Percentiles rank a stretch among this genome's conserved stretches.
Evolutionary conservation across 495 filamentous ascomycete species (phyloP).

Genomic region (Trichoderma orchidacearum): DNA sequence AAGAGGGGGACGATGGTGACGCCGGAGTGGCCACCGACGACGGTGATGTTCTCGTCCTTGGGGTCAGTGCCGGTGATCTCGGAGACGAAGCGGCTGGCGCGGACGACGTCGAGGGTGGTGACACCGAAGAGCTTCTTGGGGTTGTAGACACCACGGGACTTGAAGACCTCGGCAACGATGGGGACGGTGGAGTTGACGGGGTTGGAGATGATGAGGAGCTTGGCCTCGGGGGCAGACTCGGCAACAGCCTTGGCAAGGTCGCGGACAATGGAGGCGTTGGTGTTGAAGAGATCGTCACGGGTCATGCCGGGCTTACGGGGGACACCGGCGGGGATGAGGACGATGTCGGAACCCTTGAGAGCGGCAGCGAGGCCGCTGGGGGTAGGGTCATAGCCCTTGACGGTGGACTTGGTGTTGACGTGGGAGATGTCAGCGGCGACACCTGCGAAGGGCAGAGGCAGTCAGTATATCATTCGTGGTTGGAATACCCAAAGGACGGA

Average conservation of each 20-base stretch:
- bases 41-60: constrained; percentile 80
- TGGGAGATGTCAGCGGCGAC: constrained; percentile 95
- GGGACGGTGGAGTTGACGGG: constrained; percentile 99
- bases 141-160: constrained; percentile 87
- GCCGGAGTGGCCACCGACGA: constrained; percentile 93
- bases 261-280: constrained; percentile 97
- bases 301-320: constrained; percentile 99
- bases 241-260: constrained; percentile 95
- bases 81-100: constrained; percentile 92
- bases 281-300: constrained; percentile 99
- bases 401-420: constrained; percentile 96
- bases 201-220: constrained; percentile 95
- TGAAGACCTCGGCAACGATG: constrained; percentile 94
- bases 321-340: constrained; percentile 95
- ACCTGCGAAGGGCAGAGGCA: constrained; percentile 36
- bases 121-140: constrained; percentile 98
- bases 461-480: constrained; percentile 1
- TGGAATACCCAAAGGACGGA: background rate
- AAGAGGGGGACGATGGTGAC: constrained; percentile 97
- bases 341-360: constrained; percentile 78
- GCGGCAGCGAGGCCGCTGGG: constrained; percentile 58
- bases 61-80: constrained; percentile 86
- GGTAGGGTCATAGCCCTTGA: constrained; percentile 76
- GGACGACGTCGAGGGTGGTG: constrained; percentile 97
- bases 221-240: constrained; percentile 79